These are phyloP conservation scores for Lactarius tabidus DNA, from an alignment of 768 basidiomycete species.

Conservation along the genomic window DNA sequence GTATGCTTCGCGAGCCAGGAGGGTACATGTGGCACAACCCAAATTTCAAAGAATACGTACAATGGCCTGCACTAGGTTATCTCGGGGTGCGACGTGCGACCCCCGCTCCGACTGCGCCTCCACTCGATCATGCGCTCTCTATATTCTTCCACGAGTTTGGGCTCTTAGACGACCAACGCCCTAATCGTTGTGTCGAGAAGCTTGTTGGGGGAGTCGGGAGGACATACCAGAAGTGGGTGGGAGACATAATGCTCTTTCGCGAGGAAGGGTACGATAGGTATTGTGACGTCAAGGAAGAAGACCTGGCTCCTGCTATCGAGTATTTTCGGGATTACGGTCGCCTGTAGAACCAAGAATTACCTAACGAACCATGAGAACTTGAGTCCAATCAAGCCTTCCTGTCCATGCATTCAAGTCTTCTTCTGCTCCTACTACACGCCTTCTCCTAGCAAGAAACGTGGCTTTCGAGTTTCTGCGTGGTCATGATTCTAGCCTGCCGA, in stretches of 20 bases:
- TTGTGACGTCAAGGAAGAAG: slow-evolving; percentile 19
- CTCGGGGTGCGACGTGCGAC: slow-evolving; percentile 14
- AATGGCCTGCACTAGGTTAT: slow-evolving; percentile 22
- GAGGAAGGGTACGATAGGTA: slow-evolving; percentile 17
- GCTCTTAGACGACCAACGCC: slow-evolving; percentile 11
- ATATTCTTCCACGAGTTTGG: slow-evolving; percentile 24
- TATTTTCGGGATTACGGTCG: slow-evolving; percentile 24
- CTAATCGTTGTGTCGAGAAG: slow-evolving; percentile 21
- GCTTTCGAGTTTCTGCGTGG: too few relatives aligned
- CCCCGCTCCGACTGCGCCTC: slow-evolving; percentile 10
- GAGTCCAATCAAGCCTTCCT: too few relatives aligned
- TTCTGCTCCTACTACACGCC: too few relatives aligned
- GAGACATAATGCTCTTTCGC: slow-evolving; percentile 23
- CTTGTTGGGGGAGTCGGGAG: slow-evolving; percentile 10
- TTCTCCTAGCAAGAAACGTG: too few relatives aligned
- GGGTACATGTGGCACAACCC: slow-evolving; percentile 21
- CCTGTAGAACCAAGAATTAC: background rate
- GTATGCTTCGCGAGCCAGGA: slow-evolving; percentile 13
- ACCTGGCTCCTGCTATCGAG: slow-evolving; percentile 17
- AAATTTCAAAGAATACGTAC: slow-evolving; percentile 20
- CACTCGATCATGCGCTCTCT: slow-evolving; percentile 10
- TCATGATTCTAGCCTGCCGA: too few relatives aligned
- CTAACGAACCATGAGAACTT: too few relatives aligned
- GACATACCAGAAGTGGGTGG: slow-evolving; percentile 17
- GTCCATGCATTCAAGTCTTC: too few relatives aligned